Percentiles rank a stretch among this genome's conserved stretches.
Conservation (phyloP, 2,329 filamentous ascomycete species). For the Pseudocercospora eumusae region DNA sequence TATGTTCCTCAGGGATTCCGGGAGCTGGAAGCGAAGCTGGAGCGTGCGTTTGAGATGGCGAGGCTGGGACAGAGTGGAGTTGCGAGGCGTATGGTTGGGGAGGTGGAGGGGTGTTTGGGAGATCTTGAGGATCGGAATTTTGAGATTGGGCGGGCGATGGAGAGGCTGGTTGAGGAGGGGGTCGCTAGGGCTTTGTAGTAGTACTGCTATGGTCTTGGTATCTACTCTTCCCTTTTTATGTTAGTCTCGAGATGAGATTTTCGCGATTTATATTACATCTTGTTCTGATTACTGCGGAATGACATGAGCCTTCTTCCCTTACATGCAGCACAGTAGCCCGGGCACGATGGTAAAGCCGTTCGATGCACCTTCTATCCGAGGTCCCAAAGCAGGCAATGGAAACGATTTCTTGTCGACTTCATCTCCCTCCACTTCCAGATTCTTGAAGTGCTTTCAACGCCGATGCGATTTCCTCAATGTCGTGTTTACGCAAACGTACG, state of each 20-base stretch:
- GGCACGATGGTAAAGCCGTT: slow-evolving; percentile 1
- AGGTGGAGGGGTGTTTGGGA: too few relatives aligned
- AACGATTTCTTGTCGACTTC: not conserved
- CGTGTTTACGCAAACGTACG: not conserved
- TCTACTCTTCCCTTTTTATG: too few relatives aligned
- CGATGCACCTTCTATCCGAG: not conserved
- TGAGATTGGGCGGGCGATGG: too few relatives aligned
- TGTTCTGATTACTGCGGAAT: too few relatives aligned
- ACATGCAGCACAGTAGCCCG: too few relatives aligned
- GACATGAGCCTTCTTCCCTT: too few relatives aligned
- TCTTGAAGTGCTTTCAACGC: not conserved
- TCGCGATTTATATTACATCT: too few relatives aligned
- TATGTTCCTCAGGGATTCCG: not conserved
- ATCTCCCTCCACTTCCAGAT: not conserved
- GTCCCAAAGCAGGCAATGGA: not conserved
- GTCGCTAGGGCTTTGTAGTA: too few relatives aligned
- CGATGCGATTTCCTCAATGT: not conserved
- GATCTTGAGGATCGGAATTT: too few relatives aligned
- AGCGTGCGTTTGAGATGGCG: not conserved
- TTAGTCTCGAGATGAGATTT: too few relatives aligned
- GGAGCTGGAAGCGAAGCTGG: not conserved
- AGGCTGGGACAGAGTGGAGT: not conserved
- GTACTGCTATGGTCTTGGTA: too few relatives aligned
- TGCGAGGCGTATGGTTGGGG: not conserved
- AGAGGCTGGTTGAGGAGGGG: too few relatives aligned